A percentile compares a stretch with the other conserved stretches of the same genome.
phyloP scores from a whole-genome alignment of 208 protist species.

The Acanthamoeba triangularis region DNA sequence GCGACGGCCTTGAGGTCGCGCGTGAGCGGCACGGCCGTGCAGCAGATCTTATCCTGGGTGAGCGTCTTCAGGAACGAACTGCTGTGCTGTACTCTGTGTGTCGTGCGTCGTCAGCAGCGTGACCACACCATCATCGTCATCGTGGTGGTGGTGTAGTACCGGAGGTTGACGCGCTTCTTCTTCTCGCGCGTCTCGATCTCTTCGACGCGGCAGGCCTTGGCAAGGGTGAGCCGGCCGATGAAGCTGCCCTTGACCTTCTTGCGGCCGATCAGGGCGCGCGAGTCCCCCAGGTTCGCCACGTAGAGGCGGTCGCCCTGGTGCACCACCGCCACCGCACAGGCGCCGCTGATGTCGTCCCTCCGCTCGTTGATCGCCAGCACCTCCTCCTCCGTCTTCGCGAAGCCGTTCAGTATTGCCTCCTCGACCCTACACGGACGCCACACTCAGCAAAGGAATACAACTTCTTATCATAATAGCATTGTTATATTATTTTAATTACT shows the following conservation, averaged over 20 bases:
- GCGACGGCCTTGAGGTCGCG: constrained; percentile 61
- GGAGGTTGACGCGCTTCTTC: constrained; percentile 48
- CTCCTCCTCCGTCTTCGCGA: constrained; percentile 2
- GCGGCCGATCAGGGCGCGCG: constrained; percentile 20
- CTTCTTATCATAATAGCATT: neutral
- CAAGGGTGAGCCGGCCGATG: constrained; percentile 42
- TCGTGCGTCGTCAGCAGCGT: neutral
- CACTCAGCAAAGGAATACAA: neutral
- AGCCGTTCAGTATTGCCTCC: constrained; percentile 8
- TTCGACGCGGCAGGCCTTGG: constrained; percentile 27
- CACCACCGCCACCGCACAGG: constrained; percentile 33
- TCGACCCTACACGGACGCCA: neutral
- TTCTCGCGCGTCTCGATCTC: constrained; percentile 37
- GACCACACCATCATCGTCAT: neutral
- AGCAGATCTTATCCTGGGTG: constrained; percentile 47
- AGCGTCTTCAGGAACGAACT: constrained; percentile 59
- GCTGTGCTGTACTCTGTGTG: neutral
- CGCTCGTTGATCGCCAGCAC: constrained; percentile 43
- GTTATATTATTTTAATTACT: too few relatives aligned
- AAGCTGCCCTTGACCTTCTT: constrained; percentile 68
- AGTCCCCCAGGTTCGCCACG: constrained; percentile 75
- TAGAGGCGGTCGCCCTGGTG: constrained; percentile 23
- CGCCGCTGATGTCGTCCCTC: constrained; percentile 53
- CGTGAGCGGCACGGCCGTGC: constrained; percentile 36
- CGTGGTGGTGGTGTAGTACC: neutral